Percentiles rank a stretch among this genome's conserved stretches.
These are phyloP conservation scores for Monosporozyma unispora DNA, from an alignment of 805 yeast genomes.

Conservation along the genomic window DNA sequence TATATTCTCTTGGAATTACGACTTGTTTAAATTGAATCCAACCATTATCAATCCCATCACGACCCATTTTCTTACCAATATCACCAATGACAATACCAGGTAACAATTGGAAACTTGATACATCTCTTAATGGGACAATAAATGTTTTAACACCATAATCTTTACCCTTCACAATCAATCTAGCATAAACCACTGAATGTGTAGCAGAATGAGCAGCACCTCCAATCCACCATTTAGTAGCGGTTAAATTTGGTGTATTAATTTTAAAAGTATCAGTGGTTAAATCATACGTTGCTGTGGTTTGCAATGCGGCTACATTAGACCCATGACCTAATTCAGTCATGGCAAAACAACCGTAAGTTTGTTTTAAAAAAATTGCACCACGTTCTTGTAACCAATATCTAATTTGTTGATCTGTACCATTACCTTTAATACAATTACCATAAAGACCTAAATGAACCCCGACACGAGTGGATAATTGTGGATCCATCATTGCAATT, in stretches of 20 bases:
- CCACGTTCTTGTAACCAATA: slow-evolving; percentile 77
- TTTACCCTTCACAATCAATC: slow-evolving; percentile 69
- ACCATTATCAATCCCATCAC: slow-evolving; percentile 93
- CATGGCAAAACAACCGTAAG: slow-evolving; percentile 88
- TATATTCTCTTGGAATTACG: slow-evolving; percentile 70
- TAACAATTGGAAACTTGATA: slow-evolving; percentile 50
- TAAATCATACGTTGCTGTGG: slow-evolving; percentile 76
- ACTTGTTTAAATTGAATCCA: slow-evolving; percentile 90
- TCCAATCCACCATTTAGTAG: slow-evolving; percentile 98
- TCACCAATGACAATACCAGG: slow-evolving; percentile 86
- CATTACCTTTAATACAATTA: slow-evolving; percentile 76
- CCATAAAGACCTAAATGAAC: slow-evolving; percentile 83
- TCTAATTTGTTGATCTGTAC: slow-evolving; percentile 71
- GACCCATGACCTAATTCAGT: slow-evolving; percentile 92
- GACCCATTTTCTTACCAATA: slow-evolving; percentile 91
- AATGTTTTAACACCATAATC: slow-evolving; percentile 91
- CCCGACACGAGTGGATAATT: slow-evolving; percentile 72
- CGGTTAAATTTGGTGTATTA: slow-evolving; percentile 83
- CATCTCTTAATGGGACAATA: slow-evolving; percentile 81
- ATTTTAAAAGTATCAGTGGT: slow-evolving; percentile 59
- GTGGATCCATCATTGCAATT: slow-evolving; percentile 65
- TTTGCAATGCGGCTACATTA: slow-evolving; percentile 86
- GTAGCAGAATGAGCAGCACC: slow-evolving; percentile 95
- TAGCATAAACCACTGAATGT: slow-evolving; percentile 77
- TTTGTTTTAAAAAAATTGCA: slow-evolving; percentile 46